Base-by-base conservation (phyloP, 768 basidiomycete species). In the Lactifluus volemus region DNA sequence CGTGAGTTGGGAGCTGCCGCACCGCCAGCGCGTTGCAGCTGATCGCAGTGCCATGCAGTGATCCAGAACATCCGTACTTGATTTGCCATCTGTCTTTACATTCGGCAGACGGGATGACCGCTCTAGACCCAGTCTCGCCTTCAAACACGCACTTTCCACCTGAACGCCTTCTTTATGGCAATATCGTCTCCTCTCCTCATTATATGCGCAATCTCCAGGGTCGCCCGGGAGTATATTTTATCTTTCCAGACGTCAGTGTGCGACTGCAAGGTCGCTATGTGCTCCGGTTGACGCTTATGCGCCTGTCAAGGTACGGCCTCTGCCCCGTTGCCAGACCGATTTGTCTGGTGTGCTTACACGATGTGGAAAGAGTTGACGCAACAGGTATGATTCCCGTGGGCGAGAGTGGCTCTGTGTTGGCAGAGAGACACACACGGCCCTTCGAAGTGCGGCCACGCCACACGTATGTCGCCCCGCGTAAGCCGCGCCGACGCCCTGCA, bases 211-310 rank as follows among this genome's bases (percentile, higher is more conserved):
- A 96, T 71, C 78, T 88, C 42, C 84, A 89, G 70, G 90, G 90
- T 59, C 84, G 86, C 53, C 77, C 79, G 67, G 88, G 92, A n/a
- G 76, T 90, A 49, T 94, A 89, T 72, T 94, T 97, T 68, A 74
- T 93, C 56, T 97, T 95, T 68, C 86, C 93, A 7, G 93, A 97
- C 72, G 90, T 91, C 67, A 92, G 90, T 70, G 83, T 96, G 59
- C 82, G 90, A 17, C 81, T 81, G 76, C 78, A 82, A 29, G 93
- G 93, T 8, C 80, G 78, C 17, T 97, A 86, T 74, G 82, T 84
- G 68, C 78, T 95, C 57, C 82, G 84, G 54, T 79, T 92, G 57
- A 84, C 81, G 53, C 78, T 95, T 54, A 77, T 90, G 72, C 81
- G 82, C 69, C 81, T 90, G 68, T 85, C 85, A 67, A 83, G 82